A percentile compares a stretch with the other conserved stretches of the same genome.
Conservation (phyloP, 768 basidiomycete species). For the Zangia roseola region DNA sequence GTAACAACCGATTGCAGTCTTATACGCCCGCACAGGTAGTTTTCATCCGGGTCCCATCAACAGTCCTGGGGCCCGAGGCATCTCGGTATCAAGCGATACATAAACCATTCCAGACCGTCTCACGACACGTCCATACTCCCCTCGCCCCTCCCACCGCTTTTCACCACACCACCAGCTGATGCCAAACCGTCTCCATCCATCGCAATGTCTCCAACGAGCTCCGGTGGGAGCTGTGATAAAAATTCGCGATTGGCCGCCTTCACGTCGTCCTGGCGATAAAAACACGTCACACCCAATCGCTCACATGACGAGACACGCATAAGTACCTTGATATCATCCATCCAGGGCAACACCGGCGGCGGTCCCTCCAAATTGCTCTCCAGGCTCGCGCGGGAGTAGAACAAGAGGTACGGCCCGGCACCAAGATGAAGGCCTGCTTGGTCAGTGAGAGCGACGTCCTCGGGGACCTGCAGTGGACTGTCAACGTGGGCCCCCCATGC, state of each 20-base stretch:
- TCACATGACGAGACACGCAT: background rate
- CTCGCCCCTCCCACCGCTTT: conserved; percentile 1
- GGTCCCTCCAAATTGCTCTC: conserved; percentile 12
- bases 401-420: conserved; percentile 76
- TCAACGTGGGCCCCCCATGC: background rate
- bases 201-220: conserved; percentile 27
- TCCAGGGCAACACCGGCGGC: conserved; percentile 22
- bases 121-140: conserved; percentile 18
- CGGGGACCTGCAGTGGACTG: conserved; percentile 53
- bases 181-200: conserved; percentile 8
- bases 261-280: conserved; percentile 31
- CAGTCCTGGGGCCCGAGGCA: too few species aligned
- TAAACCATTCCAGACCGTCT: background rate
- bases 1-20: too few species aligned
- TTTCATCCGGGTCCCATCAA: too few species aligned
- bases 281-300: too few species aligned
- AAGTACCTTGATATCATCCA: conserved; percentile 29
- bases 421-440: conserved; percentile 68
- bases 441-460: conserved; percentile 68
- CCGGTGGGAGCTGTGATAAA: conserved; percentile 32
- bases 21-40: too few species aligned
- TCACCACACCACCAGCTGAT: background rate
- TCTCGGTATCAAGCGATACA: too few species aligned
- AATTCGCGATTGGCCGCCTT: conserved; percentile 37
- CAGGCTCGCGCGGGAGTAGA: conserved; percentile 51